Conservation (phyloP, 31 red algal genomes). For the Bonnemaisonia californica region DNA sequence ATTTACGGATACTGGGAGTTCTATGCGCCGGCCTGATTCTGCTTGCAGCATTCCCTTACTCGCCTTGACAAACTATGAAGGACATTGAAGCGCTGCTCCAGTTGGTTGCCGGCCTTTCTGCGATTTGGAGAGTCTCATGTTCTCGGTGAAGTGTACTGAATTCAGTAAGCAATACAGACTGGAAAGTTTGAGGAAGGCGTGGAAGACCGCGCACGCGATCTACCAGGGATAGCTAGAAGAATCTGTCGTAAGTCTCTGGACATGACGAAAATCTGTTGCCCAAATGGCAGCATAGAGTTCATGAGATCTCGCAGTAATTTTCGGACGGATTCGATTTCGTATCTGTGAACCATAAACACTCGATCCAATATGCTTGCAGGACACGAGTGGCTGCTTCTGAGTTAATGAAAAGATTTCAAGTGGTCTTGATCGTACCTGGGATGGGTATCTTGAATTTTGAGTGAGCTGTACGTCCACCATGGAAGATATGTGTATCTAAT, state of each 20-base stretch:
- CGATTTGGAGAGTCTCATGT: not conserved
- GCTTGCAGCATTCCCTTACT: too few relatives aligned
- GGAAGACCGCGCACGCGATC: not conserved
- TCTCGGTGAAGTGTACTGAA: too few relatives aligned
- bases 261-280: not conserved
- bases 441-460: too few relatives aligned
- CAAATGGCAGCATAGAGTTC: slow-evolving; percentile 23
- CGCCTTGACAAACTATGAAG: too few relatives aligned
- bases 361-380: slow-evolving; percentile 8
- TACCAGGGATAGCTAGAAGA: slow-evolving; percentile 10
- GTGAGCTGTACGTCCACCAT: slow-evolving; percentile 10
- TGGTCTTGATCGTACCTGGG: not conserved
- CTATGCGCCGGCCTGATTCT: too few relatives aligned
- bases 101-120: not conserved
- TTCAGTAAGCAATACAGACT: too few relatives aligned
- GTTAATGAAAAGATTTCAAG: not conserved
- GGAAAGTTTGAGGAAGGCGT: not conserved
- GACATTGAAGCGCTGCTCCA: too few relatives aligned
- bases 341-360: not conserved
- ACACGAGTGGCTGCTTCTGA: not conserved
- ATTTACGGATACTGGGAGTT: too few relatives aligned
- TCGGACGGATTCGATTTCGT: slow-evolving; percentile 1
- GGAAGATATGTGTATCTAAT: not conserved
- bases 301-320: not conserved
- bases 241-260: slow-evolving; percentile 26